Conservation (phyloP, 352 stramenopile species). For the Phytophthora agathidicida region DNA sequence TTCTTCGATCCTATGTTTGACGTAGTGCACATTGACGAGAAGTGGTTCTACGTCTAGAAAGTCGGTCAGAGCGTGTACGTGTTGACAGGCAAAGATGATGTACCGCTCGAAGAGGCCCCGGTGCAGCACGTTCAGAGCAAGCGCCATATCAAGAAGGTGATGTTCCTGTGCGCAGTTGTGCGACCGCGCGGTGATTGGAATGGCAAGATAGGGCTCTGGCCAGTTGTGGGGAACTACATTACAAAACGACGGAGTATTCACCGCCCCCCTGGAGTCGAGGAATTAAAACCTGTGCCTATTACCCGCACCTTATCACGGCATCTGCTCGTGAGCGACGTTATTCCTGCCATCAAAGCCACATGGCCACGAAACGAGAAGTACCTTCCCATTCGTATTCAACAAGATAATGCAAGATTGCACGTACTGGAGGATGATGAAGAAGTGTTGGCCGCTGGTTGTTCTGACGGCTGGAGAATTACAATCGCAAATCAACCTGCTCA, state of each 20-base stretch:
- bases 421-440: constrained; percentile 2
- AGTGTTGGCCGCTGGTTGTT: neutral
- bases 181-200: neutral
- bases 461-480: constrained; percentile 2
- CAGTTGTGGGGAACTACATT: neutral
- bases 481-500: constrained; percentile 5
- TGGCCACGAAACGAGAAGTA: constrained; percentile 4
- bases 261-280: neutral
- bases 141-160: neutral
- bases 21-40: constrained; percentile 8
- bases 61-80: constrained; percentile 2
- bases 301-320: neutral
- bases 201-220: constrained; percentile 4
- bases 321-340: constrained; percentile 1
- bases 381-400: neutral
- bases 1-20: neutral
- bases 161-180: constrained; percentile 7
- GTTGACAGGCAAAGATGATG: constrained; percentile 5
- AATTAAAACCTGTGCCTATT: neutral
- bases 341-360: constrained; percentile 8
- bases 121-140: constrained; percentile 3
- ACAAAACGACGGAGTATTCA: neutral
- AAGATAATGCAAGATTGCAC: constrained; percentile 5
- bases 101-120: neutral
- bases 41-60: constrained; percentile 15